Base-by-base conservation (phyloP, 2,329 filamentous ascomycete genomes). In the Teratosphaeria nubilosa region DNA sequence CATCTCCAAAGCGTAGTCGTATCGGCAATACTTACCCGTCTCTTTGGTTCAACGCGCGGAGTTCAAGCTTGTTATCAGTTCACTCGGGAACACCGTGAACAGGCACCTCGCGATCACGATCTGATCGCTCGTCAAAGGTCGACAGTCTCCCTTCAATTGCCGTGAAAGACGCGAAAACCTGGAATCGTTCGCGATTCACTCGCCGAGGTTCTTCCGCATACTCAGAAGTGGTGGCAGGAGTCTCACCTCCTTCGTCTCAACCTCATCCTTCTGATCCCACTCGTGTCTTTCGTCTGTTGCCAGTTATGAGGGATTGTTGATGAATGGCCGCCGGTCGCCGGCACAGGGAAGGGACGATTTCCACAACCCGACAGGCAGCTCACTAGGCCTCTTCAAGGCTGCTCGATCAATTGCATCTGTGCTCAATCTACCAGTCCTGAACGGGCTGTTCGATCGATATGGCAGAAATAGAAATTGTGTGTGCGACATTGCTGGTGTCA, bases 241-340 rank as follows among this genome's bases (percentile, higher is more conserved):
- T 68, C 71, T 0, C 76, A 79, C 67, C 66, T 80, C 1, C 41
- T 22, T 20, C 41, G n/a, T 22, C 41, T 48, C 63, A 78, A 51
- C 41, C 41, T 48, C 41, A 22, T 48, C 80, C 0, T 48, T 10
- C 56, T 78, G 4, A 63, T 79, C 1, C 76, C 77, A 0, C 65
- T 78, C 2, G 60, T 79, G 0, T 77, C 75, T 0, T n/a, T 75
- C 76, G 0, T 70, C 73, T 0, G 72, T 74, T 1, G 51, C 51
- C 11, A 24, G 24, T 1, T 53, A 53, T 20, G 51, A 30, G 9
- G 51, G 51, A 4, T 48, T 16, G n/a, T 48, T 58, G 25, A 55
- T 65, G 63, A 78, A 78, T 59, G 77, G 75, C 11, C 68, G 78
- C 0, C 75, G 78, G 56, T 70, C 76, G 9, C 68, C 77, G 0